Conservation (phyloP, 192 early-diverging fungal genomes). For the Coemansia pectinata region DNA sequence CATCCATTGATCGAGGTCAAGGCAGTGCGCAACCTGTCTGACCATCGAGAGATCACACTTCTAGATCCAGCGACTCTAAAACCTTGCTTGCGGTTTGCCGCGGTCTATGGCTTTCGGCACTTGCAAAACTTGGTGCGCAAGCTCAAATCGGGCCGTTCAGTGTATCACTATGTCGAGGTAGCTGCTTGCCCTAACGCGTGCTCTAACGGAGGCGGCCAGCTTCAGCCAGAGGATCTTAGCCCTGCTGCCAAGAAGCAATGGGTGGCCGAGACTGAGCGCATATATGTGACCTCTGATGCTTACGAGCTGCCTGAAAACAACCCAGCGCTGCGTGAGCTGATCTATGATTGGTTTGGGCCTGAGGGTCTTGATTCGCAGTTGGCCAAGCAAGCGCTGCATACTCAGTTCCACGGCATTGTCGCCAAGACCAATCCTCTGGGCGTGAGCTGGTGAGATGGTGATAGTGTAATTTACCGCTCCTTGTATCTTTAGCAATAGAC, state of each 20-base stretch:
- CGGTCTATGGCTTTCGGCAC: conserved; percentile 94
- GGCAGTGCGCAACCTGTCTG: conserved; percentile 75
- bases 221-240: conserved; percentile 60
- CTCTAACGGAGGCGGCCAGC: conserved; percentile 97
- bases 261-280: conserved; percentile 67
- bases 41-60: conserved; percentile 73
- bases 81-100: conserved; percentile 75
- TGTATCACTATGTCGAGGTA: conserved; percentile 93
- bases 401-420: conserved; percentile 83
- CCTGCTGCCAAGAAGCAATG: conserved; percentile 69
- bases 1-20: conserved; percentile 61
- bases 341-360: conserved; percentile 80
- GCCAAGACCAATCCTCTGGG: conserved; percentile 72
- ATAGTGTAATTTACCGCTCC: neutral
- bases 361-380: conserved; percentile 62
- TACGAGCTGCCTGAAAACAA: conserved; percentile 70
- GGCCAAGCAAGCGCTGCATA: conserved; percentile 68
- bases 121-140: conserved; percentile 99
- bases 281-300: conserved; percentile 60
- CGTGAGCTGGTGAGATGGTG: conserved; percentile 94
- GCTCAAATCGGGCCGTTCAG: conserved; percentile 72
- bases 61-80: conserved; percentile 51
- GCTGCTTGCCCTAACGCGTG: conserved; percentile 98
- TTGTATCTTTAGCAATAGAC: neutral
- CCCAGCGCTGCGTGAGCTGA: conserved; percentile 58